Conservation (phyloP, 31 red algal genomes). For the Odonthalia washingtoniensis region DNA sequence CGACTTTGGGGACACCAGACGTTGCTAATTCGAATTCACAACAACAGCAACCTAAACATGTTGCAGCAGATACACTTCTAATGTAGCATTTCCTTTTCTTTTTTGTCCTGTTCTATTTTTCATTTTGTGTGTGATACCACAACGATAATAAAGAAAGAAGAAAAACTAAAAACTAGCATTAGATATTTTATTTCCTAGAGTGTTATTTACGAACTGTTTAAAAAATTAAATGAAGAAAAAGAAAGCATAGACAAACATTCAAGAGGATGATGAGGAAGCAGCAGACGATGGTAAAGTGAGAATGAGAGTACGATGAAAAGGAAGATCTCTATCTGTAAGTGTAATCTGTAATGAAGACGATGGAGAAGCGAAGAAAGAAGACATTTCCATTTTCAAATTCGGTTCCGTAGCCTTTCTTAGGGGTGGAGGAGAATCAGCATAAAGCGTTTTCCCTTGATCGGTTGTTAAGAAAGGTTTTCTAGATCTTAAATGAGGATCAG, state of each 20-base stretch:
- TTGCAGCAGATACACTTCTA: neutral
- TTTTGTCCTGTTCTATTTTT: too few relatives aligned
- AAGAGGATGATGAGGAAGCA: neutral
- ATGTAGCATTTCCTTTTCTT: too few relatives aligned
- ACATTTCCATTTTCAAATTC: conserved; percentile 57
- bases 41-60: neutral
- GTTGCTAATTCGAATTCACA: too few relatives aligned
- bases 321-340: conserved; percentile 65
- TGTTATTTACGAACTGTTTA: too few relatives aligned
- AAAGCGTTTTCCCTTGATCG: conserved; percentile 63
- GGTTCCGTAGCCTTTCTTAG: conserved; percentile 60
- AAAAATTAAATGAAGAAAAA: too few relatives aligned
- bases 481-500: conserved; percentile 75
- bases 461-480: conserved; percentile 72
- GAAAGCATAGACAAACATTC: too few relatives aligned
- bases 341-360: conserved; percentile 52
- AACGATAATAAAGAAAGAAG: too few relatives aligned
- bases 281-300: conserved; percentile 39
- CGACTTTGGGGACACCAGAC: too few relatives aligned
- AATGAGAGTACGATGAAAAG: conserved; percentile 67
- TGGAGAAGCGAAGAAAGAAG: conserved; percentile 43
- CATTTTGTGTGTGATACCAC: too few relatives aligned
- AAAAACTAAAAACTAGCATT: too few relatives aligned
- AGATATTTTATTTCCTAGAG: too few relatives aligned
- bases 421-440: conserved; percentile 57